Evolutionary conservation across 352 stramenopile species (phyloP).

Genomic region (Pythium myriotylum): DNA sequence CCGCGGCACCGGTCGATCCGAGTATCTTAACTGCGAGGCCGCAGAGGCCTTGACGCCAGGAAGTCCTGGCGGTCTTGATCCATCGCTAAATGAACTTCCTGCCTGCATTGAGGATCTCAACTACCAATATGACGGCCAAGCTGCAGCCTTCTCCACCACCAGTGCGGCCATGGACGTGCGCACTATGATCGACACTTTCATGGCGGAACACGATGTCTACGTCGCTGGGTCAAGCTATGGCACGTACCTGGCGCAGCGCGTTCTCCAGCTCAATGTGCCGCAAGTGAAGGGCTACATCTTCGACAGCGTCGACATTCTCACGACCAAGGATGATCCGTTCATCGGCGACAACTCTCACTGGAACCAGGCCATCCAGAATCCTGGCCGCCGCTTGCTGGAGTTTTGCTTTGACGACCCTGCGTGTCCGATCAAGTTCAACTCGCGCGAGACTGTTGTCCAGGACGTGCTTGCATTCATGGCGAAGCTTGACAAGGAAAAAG

Average conservation of each 20-base stretch:
- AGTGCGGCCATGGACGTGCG: slow-evolving; percentile 26
- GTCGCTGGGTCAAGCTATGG: slow-evolving; percentile 32
- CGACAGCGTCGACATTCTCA: slow-evolving; percentile 24
- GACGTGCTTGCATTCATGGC: slow-evolving; percentile 9
- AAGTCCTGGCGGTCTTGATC: slow-evolving; percentile 10
- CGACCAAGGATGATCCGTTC: slow-evolving; percentile 1
- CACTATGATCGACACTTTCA: slow-evolving; percentile 26
- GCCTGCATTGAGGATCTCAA: slow-evolving; percentile 26
- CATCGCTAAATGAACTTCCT: slow-evolving; percentile 15
- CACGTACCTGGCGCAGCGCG: slow-evolving; percentile 28
- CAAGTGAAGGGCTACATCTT: slow-evolving; percentile 33
- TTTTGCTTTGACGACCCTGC: slow-evolving; percentile 12
- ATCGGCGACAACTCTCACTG: slow-evolving; percentile 18
- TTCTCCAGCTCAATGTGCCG: slow-evolving; percentile 25
- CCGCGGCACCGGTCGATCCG: slow-evolving; percentile 33
- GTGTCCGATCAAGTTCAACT: slow-evolving; percentile 19
- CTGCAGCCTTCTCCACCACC: slow-evolving; percentile 21
- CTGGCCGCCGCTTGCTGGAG: slow-evolving; percentile 13
- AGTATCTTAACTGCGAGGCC: slow-evolving; percentile 29
- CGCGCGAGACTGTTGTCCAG: slow-evolving; percentile 13
- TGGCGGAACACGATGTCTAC: slow-evolving; percentile 19
- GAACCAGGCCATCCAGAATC: slow-evolving; percentile 14
- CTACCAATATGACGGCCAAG: slow-evolving; percentile 23
- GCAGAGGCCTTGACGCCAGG: slow-evolving; percentile 23
- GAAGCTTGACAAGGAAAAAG: slow-evolving; percentile 14